Percentiles rank a stretch among this genome's conserved stretches.
phyloP scores from a whole-genome alignment of 2,329 filamentous ascomycete species.

The Aspergillus nomiae region DNA sequence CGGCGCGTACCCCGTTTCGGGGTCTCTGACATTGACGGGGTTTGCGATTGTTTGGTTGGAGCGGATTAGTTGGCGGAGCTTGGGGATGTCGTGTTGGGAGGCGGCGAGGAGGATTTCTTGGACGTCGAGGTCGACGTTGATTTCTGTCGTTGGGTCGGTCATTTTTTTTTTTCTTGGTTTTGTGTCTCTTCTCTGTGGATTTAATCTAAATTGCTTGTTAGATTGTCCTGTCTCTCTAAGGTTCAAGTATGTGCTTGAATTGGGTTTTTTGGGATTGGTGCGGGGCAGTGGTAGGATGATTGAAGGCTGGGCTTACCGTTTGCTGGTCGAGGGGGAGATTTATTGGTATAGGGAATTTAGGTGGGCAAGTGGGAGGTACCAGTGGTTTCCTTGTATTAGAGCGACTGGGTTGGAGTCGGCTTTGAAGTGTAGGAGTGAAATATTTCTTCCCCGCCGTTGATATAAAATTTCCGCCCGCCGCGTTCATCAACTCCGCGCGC shows the following conservation, averaged over 20 bases:
- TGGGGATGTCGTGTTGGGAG: slow-evolving; percentile 66
- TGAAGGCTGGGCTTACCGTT: background rate
- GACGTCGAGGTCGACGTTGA: slow-evolving; percentile 43
- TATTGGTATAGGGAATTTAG: background rate
- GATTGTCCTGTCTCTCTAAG: background rate
- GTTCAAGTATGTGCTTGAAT: background rate
- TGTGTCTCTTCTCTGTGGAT: background rate
- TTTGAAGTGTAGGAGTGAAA: background rate
- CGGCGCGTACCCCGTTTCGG: slow-evolving; percentile 81
- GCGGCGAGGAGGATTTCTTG: slow-evolving; percentile 68
- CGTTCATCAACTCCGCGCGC: slow-evolving; percentile 32
- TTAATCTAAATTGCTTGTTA: background rate
- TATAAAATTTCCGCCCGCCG: slow-evolving; percentile 35
- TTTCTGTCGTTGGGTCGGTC: slow-evolving; percentile 26
- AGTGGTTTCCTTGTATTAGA: background rate
- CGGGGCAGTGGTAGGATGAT: background rate
- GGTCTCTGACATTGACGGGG: slow-evolving; percentile 76
- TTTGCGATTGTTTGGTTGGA: slow-evolving; percentile 49
- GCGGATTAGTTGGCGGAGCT: slow-evolving; percentile 70
- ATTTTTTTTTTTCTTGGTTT: slow-evolving; percentile 17
- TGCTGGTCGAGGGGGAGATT: background rate
- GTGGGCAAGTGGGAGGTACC: background rate
- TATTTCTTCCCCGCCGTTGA: background rate
- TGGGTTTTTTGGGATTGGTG: slow-evolving; percentile 5
- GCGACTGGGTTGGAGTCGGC: background rate